Percentiles rank a stretch among this genome's conserved stretches.
Conservation (phyloP, 495 filamentous ascomycete genomes). For the Lepraria neglecta region DNA sequence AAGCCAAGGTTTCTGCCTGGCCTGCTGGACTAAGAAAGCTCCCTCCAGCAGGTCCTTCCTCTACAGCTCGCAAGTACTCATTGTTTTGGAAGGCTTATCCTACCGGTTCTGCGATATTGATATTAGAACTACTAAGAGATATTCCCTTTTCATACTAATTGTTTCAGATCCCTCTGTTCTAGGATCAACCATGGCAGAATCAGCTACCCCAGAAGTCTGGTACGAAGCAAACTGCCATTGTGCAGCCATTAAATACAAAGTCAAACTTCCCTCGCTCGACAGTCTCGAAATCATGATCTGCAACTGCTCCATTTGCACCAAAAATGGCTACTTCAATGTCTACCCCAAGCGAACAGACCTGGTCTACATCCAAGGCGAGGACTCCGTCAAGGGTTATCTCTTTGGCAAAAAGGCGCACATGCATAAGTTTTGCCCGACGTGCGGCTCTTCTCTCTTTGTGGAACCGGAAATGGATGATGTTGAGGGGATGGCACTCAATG, state of each 20-base stretch:
- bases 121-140: too few relatives aligned
- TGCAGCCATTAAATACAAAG: constrained; percentile 9
- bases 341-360: constrained; percentile 27
- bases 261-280: constrained; percentile 26
- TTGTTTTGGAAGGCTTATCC: too few relatives aligned
- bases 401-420: constrained; percentile 22
- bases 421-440: constrained; percentile 33
- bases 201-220: constrained; percentile 14
- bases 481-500: constrained; percentile 27
- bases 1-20: too few relatives aligned
- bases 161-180: too few relatives aligned
- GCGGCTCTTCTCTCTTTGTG: constrained; percentile 27
- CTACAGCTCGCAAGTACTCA: too few relatives aligned
- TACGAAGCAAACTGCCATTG: constrained; percentile 28
- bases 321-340: constrained; percentile 39
- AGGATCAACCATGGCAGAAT: neutral
- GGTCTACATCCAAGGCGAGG: constrained; percentile 30
- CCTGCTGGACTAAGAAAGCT: too few relatives aligned
- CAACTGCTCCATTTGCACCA: constrained; percentile 42
- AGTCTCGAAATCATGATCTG: constrained; percentile 31
- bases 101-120: too few relatives aligned
- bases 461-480: constrained; percentile 2
- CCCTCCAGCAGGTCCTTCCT: too few relatives aligned
- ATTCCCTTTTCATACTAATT: too few relatives aligned
- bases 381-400: constrained; percentile 28